Base-by-base conservation (phyloP, 257 asterid species). In the Fraxinus quadrangulata region DNA sequence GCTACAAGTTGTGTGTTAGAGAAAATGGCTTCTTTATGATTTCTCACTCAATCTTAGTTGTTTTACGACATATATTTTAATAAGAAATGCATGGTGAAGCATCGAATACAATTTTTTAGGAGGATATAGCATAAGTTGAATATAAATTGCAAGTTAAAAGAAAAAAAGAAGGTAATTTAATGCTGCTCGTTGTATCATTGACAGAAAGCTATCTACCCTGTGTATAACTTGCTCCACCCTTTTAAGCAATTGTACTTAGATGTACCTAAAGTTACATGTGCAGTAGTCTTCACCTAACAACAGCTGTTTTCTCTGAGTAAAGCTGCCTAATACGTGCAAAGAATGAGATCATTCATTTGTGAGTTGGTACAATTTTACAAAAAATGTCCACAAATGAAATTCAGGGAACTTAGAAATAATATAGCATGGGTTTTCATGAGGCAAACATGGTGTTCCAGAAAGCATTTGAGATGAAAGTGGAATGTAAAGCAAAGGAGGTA, bases 21-120 rank as follows among this genome's bases (percentile, higher is more conserved):
- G 30, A 24, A 47, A 65, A 47, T 70, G 73, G 79, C 75, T 14
- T 83, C 69, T 12, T 75, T 70, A 12, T 63, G 34, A 63, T 63
- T 26, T 24, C 69, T 26, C 33, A 26, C 36, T 24, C 69, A 11
- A 3, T 11, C 69, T 63, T 63, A 26, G 19, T 26, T 63, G 30
- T 67, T 56, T 70, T 73, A 70, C 0, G 30, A 36, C 51, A 70
- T 8, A 39, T 39, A 69, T 47, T 42, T 51, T 74, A 31, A 37
- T 26, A 42, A 40, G 42, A 73, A 36, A 70, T 71, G 75, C 77
- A 76, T 39, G 33, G 70, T 70, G 19, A 47, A 31, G 36, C 33
- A 63, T 23, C 36, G 36, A 33, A 39, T 51, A 42, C 37, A 36
- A 39, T 36, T 19, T 28, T 59, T 76, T 61, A 70, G 85, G 75